Conservation (phyloP, 2,329 filamentous ascomycete species). For the Fusarium virguliforme region DNA sequence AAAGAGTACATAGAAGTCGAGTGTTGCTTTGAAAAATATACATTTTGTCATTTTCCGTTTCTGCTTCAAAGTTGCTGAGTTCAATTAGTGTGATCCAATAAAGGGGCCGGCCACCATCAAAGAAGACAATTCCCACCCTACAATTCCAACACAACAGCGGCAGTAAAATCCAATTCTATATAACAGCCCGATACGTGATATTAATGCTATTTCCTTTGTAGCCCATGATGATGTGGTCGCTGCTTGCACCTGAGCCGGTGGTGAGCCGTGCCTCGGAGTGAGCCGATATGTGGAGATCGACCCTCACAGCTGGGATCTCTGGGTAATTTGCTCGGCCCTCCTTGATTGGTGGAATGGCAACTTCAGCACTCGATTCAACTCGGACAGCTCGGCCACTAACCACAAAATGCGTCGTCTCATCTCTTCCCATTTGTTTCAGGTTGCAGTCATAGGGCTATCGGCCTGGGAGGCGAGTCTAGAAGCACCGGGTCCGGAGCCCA, state of each 20-base stretch:
- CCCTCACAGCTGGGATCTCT: background rate
- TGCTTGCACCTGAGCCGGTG: too few relatives aligned
- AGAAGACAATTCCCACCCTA: too few relatives aligned
- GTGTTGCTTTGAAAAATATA: background rate
- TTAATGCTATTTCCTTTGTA: too few relatives aligned
- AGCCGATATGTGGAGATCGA: background rate
- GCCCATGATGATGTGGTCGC: too few relatives aligned
- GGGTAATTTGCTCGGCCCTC: background rate
- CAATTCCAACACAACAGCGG: too few relatives aligned
- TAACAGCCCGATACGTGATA: too few relatives aligned
- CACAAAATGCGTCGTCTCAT: constrained; percentile 1
- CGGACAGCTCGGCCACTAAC: constrained; percentile 11
- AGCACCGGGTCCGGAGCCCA: background rate
- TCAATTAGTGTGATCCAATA: too few relatives aligned
- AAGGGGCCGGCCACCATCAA: too few relatives aligned
- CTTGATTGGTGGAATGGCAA: constrained; percentile 14
- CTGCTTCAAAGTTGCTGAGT: too few relatives aligned
- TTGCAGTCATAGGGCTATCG: constrained; percentile 1
- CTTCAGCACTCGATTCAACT: background rate
- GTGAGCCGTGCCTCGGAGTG: background rate
- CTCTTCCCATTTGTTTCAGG: constrained; percentile 10
- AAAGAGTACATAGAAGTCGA: background rate
- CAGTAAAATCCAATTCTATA: too few relatives aligned
- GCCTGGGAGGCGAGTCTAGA: constrained; percentile 6
- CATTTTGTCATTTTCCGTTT: background rate